A percentile compares a stretch with the other conserved stretches of the same genome.
Conservation (phyloP, 179 eudicot species). For the Silene noctiflora region DNA sequence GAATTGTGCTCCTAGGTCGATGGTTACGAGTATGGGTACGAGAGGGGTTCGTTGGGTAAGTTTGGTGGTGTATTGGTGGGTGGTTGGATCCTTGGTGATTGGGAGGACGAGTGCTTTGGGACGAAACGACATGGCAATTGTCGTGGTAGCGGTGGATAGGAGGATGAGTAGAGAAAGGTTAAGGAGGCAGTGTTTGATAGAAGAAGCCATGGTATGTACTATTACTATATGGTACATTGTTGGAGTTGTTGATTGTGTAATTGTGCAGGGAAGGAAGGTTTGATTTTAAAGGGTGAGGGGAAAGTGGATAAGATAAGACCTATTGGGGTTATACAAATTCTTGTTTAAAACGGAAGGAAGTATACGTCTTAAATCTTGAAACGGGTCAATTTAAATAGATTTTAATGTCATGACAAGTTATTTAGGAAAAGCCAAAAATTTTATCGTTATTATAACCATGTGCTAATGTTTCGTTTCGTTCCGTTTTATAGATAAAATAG, state of each 20-base stretch:
- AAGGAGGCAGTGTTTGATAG: slow-evolving; percentile 3
- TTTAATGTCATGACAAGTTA: no score
- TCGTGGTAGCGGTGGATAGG: slow-evolving; percentile 9
- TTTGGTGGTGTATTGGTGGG: slow-evolving; percentile 42
- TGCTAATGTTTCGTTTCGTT: no score
- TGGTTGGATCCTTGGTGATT: slow-evolving; percentile 39
- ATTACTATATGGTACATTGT: no score
- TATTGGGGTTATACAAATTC: no score
- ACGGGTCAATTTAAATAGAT: no score
- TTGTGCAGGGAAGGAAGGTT: background rate
- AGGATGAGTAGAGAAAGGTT: background rate
- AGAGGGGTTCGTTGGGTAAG: slow-evolving; percentile 51
- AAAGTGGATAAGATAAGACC: background rate
- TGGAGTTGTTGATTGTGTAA: background rate
- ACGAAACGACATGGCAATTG: slow-evolving; percentile 29
- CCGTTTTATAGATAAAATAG: no score
- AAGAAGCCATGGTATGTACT: slow-evolving; percentile 17
- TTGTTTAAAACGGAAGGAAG: no score
- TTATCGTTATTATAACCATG: no score
- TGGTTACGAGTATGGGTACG: slow-evolving; percentile 34
- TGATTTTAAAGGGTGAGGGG: background rate
- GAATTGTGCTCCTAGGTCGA: slow-evolving; percentile 46
- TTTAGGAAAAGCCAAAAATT: no score
- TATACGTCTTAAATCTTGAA: no score
- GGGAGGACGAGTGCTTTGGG: slow-evolving; percentile 47